phyloP scores from a whole-genome alignment of 352 stramenopile genomes.

The Phytopythium montanum region DNA sequence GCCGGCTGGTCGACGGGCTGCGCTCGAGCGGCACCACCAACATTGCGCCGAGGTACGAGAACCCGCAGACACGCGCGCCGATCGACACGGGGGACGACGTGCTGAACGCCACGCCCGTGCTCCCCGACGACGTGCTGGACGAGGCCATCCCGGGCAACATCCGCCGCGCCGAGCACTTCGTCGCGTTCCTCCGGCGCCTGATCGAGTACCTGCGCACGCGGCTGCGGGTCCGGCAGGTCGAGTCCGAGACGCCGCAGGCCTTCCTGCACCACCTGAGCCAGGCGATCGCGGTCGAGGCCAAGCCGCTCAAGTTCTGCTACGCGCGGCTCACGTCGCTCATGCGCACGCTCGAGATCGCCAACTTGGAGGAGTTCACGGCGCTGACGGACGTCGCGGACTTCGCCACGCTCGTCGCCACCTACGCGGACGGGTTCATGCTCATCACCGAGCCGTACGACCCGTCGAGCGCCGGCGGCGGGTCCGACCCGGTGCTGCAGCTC shows the following conservation, averaged over 20 bases:
- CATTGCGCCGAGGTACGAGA: slow-evolving; percentile 45
- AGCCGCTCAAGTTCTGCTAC: slow-evolving; percentile 98
- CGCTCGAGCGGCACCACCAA: slow-evolving; percentile 82
- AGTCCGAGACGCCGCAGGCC: slow-evolving; percentile 95
- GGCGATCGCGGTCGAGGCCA: slow-evolving; percentile 94
- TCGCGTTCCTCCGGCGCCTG: slow-evolving; percentile 97
- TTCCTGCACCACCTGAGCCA: slow-evolving; percentile 95
- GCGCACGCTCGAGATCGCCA: slow-evolving; percentile 95
- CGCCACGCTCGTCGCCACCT: slow-evolving; percentile 95
- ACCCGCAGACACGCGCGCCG: slow-evolving; percentile 28
- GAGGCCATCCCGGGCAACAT: slow-evolving; percentile 98
- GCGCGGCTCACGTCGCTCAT: slow-evolving; percentile 96
- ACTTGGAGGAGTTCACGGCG: slow-evolving; percentile 96
- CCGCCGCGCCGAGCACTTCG: slow-evolving; percentile 96
- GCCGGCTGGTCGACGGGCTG: slow-evolving; percentile 94
- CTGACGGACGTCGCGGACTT: slow-evolving; percentile 97
- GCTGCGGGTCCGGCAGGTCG: slow-evolving; percentile 87
- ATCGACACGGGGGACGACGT: slow-evolving; percentile 64
- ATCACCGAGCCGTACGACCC: slow-evolving; percentile 96
- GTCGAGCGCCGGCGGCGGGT: slow-evolving; percentile 57
- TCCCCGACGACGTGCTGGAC: slow-evolving; percentile 93
- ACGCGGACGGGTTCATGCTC: slow-evolving; percentile 97
- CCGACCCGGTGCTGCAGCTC: slow-evolving; percentile 89
- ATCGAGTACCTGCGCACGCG: slow-evolving; percentile 92
- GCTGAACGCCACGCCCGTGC: slow-evolving; percentile 74